Evolutionary conservation across 176 grass and related monocot species (phyloP), one percentile per base, ranked within the genome.

Genomic region (Triticum turgidum): DNA sequence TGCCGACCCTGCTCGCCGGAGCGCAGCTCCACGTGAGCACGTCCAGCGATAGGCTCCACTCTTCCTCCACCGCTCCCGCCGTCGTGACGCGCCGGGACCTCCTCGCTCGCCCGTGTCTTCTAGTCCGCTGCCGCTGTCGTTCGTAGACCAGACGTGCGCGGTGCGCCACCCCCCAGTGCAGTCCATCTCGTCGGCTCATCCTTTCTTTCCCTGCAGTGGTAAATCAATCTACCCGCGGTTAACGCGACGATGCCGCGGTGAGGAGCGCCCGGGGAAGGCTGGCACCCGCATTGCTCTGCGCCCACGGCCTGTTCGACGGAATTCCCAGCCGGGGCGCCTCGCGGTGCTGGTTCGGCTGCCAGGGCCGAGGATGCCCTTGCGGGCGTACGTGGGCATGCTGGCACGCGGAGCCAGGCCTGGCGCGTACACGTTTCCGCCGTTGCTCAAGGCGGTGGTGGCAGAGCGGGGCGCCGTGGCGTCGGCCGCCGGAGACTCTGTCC

Each of bases 361-460:
- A 58, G 9, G 9, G 80, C 69, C 7, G 61, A 65, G 27, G 89
- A 84, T 4, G 97, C 89, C 27, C 42, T 93, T 12, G 78, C 42
- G 18, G 66, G 56, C 0, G 25, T 96, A 96, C 86, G 69, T 73
- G n/a, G 64, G 51, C 39, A 90, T 91, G 97, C 80, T 99, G 74
- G 85, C 88, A 4, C 80, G 77, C 22, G 97, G 97, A 8, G 69
- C 4, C 62, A 80, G 34, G 9, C 92, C 97, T 21, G 76, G 93
- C 71, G 86, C 45, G 38, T 90, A 98, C 87, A 99, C 92, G 29
- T 94, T 99, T 77, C 87, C 86, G 41, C 65, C 85, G 71, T 76
- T 99, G 82, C 82, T 98, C 69, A 96, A 92, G 89, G 84, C 79
- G 33, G 87, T 90, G 59, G 73, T 70, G 3, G 88, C 87, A 9